Evolutionary conservation across 2,329 filamentous ascomycete species (phyloP).

Genomic region (Penicillium griseofulvum): DNA sequence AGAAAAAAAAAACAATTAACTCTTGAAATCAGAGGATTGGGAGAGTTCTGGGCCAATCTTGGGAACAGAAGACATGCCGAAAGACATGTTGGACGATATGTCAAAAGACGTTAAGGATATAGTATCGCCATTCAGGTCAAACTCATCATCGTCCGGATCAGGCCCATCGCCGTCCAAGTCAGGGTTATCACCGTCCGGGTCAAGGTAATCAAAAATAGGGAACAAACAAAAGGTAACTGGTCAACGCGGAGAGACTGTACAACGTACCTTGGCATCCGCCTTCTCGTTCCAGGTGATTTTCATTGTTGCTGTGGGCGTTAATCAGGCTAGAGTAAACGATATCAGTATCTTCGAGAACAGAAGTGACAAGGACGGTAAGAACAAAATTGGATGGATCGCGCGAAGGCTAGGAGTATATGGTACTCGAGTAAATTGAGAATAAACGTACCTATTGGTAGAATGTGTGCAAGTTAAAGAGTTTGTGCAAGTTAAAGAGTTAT

Average conservation of each 20-base stretch:
- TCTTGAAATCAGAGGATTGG: neutral
- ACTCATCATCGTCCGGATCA: neutral
- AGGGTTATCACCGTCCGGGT: neutral
- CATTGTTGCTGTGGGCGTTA: neutral
- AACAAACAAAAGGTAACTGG: neutral
- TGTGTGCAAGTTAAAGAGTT: too few species aligned
- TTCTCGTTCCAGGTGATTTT: neutral
- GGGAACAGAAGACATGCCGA: neutral
- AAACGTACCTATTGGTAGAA: too few species aligned
- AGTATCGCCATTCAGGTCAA: neutral
- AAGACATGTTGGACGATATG: too few species aligned
- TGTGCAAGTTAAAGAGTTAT: too few species aligned
- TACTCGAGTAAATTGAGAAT: neutral
- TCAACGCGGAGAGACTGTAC: rapidly evolving
- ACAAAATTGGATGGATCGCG: neutral
- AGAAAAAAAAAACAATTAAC: neutral
- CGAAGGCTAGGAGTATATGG: neutral
- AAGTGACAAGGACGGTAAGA: neutral
- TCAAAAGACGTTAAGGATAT: neutral
- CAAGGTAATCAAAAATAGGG: neutral
- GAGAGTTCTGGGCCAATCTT: too few species aligned
- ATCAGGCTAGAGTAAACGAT: neutral
- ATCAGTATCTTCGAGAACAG: neutral
- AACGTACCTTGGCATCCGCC: neutral
- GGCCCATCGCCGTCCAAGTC: too few species aligned